Conservation (phyloP, 495 filamentous ascomycete species). For the Penicillium roqueforti region DNA sequence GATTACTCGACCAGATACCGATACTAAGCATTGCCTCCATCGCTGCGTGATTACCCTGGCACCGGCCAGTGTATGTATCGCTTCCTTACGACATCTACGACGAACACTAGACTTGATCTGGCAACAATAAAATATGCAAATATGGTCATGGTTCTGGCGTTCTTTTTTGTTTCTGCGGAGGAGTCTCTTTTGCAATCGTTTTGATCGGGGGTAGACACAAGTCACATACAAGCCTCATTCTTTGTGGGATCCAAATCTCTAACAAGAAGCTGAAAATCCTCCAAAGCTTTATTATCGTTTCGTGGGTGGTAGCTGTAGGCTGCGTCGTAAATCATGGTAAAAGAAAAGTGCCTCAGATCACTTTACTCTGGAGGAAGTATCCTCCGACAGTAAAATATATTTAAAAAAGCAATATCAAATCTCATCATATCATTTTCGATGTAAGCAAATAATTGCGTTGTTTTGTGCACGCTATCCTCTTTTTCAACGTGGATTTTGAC, state of each 20-base stretch:
- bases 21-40: constrained; percentile 48
- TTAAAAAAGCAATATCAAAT: background rate
- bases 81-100: constrained; percentile 21
- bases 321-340: background rate
- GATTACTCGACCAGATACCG: constrained; percentile 84
- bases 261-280: background rate
- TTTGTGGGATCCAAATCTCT: background rate
- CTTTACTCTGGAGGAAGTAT: background rate
- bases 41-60: constrained; percentile 2
- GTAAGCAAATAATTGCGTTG: background rate
- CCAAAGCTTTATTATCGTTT: background rate
- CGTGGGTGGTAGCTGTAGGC: background rate
- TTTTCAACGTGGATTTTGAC: constrained; percentile 17
- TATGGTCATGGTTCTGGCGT: constrained; percentile 7
- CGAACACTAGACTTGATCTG: constrained; percentile 7
- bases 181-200: background rate
- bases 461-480: background rate
- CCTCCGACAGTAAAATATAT: background rate
- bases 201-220: background rate
- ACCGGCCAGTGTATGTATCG: background rate
- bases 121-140: constrained; percentile 3
- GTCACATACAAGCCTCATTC: background rate
- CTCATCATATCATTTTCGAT: background rate
- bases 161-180: constrained; percentile 6
- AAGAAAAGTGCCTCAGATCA: background rate